Evolutionary conservation across 148 eudicot species (phyloP), one percentile per base, ranked within the genome.

Genomic region (Rhododendron kiyosumense): DNA sequence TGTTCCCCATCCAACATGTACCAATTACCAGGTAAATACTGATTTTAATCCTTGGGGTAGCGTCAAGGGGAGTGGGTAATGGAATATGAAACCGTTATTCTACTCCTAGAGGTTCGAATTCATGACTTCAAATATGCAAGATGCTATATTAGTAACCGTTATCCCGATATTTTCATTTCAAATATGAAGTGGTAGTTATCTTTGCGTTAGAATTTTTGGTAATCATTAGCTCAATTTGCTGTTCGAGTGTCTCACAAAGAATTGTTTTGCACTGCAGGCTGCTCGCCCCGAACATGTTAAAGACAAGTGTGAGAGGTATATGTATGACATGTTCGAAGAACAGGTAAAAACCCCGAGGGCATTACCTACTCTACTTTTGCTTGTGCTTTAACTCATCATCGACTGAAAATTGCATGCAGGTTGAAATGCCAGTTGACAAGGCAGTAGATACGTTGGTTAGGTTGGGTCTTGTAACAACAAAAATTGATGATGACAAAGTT

Each of bases 371-470:
- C 61, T 84, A 24, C 20, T 75, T 22, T 13, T 43, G 12, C 26
- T 78, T 61, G 22, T 61, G 2, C 26, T 65, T 26, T 5, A 32
- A 51, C 83, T 81, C 54, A 49, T 87, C 14, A 34, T 45, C 34
- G 38, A 24, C 1, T n/a, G 20, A 85, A 41, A 4, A 11, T 5
- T 52, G 38, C 52, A 14, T 89, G 86, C 92, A 96, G 98, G 94
- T 96, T 65, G 93, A 94, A 86, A 96, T 96, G 98, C 95, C 98
- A 61, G 87, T 94, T 54, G 95, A 93, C 11, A 92, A 91, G 87
- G 96, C 96, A 38, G 87, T 93, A 38, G 87, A 92, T 48, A 94
- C 89, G 81, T 88, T 96, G 88, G 84, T 84, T 86, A 90, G 94
- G 87, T 87, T 96, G 71, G 98, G 96, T 41, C 94, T 96, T 63